Evolutionary conservation across 2,329 filamentous ascomycete species (phyloP).

Genomic region (Myriosclerotinia curreyana): DNA sequence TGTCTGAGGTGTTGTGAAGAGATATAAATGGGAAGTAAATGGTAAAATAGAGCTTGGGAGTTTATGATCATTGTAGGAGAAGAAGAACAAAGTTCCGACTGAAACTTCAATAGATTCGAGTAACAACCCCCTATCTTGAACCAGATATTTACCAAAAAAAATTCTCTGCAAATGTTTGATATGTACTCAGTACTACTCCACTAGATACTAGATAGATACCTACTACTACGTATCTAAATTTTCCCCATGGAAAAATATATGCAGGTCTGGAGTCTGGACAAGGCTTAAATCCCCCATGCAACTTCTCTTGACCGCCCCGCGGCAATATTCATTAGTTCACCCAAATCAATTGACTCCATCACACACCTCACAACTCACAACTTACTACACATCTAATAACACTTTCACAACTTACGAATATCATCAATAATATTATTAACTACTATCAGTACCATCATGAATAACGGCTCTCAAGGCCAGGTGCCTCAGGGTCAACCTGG

Average conservation of each 20-base stretch:
- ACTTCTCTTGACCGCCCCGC: not conserved
- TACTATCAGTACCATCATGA: constrained; percentile 30
- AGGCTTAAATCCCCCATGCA: not conserved
- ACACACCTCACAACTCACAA: not conserved
- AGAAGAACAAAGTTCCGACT: too few relatives aligned
- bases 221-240: not conserved
- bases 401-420: not conserved
- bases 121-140: too few relatives aligned
- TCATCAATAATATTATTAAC: not conserved
- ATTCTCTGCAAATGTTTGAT: not conserved
- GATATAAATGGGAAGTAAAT: too few relatives aligned
- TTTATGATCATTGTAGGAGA: too few relatives aligned
- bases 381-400: too few relatives aligned
- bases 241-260: constrained; percentile 1
- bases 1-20: too few relatives aligned
- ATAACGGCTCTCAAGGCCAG: constrained; percentile 33
- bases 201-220: not conserved
- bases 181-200: not conserved
- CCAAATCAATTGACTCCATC: not conserved
- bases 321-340: not conserved
- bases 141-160: not conserved
- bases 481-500: constrained; percentile 26
- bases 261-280: not conserved
- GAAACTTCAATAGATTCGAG: too few relatives aligned
- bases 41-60: too few relatives aligned